A percentile compares a stretch with the other conserved stretches of the same genome.
These are phyloP conservation scores for Lojkania enalia DNA, from an alignment of 2,329 filamentous ascomycete species.

Conservation along the genomic window DNA sequence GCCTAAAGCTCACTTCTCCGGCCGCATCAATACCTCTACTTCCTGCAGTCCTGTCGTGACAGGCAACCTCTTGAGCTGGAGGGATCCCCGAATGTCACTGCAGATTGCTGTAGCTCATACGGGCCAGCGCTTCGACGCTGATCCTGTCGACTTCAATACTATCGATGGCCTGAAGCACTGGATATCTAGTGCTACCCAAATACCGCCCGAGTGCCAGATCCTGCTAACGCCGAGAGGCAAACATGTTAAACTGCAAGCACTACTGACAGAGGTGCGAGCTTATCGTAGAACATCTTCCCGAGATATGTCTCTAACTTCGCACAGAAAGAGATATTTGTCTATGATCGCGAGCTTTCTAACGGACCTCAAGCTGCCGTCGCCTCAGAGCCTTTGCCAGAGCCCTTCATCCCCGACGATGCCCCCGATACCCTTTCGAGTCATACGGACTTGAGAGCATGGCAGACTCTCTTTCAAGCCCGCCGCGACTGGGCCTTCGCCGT, in stretches of 20 bases:
- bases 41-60: slow-evolving; percentile 23
- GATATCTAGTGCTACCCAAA: slow-evolving; percentile 73
- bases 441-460: slow-evolving; percentile 84
- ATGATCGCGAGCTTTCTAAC: slow-evolving; percentile 68
- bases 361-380: slow-evolving; percentile 52
- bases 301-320: not conserved
- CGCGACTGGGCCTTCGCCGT: slow-evolving; percentile 76
- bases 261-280: slow-evolving; percentile 72
- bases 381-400: slow-evolving; percentile 58
- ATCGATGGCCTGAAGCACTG: slow-evolving; percentile 84
- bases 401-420: slow-evolving; percentile 62
- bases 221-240: slow-evolving; percentile 83
- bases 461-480: slow-evolving; percentile 78
- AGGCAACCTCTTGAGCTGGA: slow-evolving; percentile 24
- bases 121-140: slow-evolving; percentile 80
- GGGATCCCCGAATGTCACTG: slow-evolving; percentile 70
- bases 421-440: slow-evolving; percentile 84
- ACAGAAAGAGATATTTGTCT: slow-evolving; percentile 87
- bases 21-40: slow-evolving; percentile 7
- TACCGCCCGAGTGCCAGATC: slow-evolving; percentile 79
- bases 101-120: slow-evolving; percentile 91
- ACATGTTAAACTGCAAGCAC: slow-evolving; percentile 77
- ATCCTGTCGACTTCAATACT: slow-evolving; percentile 73
- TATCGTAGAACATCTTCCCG: not conserved
- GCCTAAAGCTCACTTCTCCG: slow-evolving; percentile 24